Conservation (phyloP, 2,329 filamentous ascomycete genomes). For the Aspergillus sp. region DNA sequence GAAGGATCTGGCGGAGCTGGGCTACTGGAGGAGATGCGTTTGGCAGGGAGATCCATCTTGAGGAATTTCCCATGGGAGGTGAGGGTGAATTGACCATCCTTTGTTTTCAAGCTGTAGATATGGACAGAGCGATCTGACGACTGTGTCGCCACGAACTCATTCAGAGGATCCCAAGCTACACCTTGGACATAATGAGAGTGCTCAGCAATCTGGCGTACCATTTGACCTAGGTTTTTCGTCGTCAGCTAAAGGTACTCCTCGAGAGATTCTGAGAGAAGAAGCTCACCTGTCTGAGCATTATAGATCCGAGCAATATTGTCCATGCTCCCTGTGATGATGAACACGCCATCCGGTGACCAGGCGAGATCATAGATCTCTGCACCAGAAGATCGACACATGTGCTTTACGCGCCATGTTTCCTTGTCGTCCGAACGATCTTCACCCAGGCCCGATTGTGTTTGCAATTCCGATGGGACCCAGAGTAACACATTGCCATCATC, state of each 20-base stretch:
- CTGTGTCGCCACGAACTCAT: constrained; percentile 97
- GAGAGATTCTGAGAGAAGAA: not conserved
- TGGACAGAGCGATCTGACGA: constrained; percentile 98
- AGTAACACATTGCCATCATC: constrained; percentile 97
- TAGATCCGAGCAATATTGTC: constrained; percentile 98
- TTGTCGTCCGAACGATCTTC: constrained; percentile 89
- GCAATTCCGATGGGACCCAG: constrained; percentile 85
- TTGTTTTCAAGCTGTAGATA: constrained; percentile 93
- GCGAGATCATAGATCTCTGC: constrained; percentile 98
- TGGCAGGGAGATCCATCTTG: constrained; percentile 89
- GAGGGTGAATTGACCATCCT: constrained; percentile 91
- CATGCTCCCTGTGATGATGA: constrained; percentile 99
- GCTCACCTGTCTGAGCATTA: constrained; percentile 82
- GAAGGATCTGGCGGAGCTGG: constrained; percentile 82
- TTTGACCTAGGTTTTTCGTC: constrained; percentile 50
- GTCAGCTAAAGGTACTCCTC: constrained; percentile 22
- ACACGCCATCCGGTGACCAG: constrained; percentile 95
- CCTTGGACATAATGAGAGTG: constrained; percentile 98
- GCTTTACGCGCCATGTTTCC: constrained; percentile 93
- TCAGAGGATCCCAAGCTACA: constrained; percentile 96
- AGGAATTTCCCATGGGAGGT: constrained; percentile 77
- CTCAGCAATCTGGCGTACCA: constrained; percentile 91
- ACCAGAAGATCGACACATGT: constrained; percentile 94
- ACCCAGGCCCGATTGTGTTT: constrained; percentile 68
- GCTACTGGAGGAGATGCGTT: constrained; percentile 86